These are phyloP conservation scores for Piper betle DNA, from an alignment of 164 flowering plant species.

Conservation along the genomic window DNA sequence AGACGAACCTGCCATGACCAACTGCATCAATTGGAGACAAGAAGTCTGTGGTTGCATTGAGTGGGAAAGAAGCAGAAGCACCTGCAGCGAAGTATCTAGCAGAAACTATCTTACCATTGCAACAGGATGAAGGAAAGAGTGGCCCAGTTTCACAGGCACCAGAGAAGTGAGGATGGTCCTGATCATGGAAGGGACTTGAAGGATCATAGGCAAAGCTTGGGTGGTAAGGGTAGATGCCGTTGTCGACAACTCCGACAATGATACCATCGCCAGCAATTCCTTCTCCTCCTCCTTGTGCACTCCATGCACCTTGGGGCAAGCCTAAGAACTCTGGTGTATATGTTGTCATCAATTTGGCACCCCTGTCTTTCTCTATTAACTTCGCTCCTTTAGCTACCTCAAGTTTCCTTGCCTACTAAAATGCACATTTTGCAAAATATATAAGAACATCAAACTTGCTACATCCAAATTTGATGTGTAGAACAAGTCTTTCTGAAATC, in stretches of 20 bases:
- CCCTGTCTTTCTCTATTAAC: constrained; percentile 66
- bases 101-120: constrained; percentile 83
- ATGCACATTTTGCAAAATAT: not conserved
- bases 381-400: constrained; percentile 37
- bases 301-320: constrained; percentile 46
- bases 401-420: constrained; percentile 44
- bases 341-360: constrained; percentile 71
- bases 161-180: constrained; percentile 30
- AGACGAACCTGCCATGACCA: constrained; percentile 83
- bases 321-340: constrained; percentile 70
- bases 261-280: constrained; percentile 73
- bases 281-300: constrained; percentile 25
- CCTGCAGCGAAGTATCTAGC: constrained; percentile 84
- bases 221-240: constrained; percentile 71
- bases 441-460: not conserved
- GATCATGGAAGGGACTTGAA: constrained; percentile 12
- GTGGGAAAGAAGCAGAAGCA: constrained; percentile 43
- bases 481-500: too few relatives aligned
- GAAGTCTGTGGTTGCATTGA: constrained; percentile 49
- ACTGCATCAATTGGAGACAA: constrained; percentile 83
- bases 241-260: constrained; percentile 73
- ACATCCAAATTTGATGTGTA: too few relatives aligned
- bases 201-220: constrained; percentile 73
- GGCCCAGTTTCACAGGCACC: constrained; percentile 68
- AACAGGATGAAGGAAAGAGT: constrained; percentile 41